Base-by-base conservation (phyloP, 805 yeast species). In the Starmera quercuum region DNA sequence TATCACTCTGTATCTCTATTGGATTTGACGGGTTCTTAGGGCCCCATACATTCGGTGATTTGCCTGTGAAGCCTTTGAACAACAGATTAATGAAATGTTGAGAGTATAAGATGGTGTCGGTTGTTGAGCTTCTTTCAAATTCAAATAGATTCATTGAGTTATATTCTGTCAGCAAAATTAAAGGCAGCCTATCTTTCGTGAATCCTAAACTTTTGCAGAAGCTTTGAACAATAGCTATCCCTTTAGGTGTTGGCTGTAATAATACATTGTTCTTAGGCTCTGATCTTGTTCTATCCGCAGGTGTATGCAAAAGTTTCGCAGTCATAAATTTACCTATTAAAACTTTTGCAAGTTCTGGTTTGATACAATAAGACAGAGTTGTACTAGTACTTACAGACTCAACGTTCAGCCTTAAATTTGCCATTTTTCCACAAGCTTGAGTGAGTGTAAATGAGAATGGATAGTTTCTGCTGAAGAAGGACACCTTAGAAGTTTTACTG, bases 161-260 rank as follows among this genome's bases (percentile, higher is more conserved):
- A 46, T 78, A 68, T 20, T 53, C 57, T 0, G 87, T 73, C 4
- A 49, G 47, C 16, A 85, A 46, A n/a, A 82, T 64, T 0, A 52
- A 47, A 1, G 78, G 78, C 18, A 59, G 46, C 1, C 44, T 36
- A 1, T 46, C 38, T 12, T 55, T 54, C 29, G 58, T 63, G 31
- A 77, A 53, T 0, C 87, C 94, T 30, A 68, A 54, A 27, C 63
- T 70, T 32, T 64, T 61, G 40, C 81, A 75, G 51, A 78, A 85
- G 13, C 65, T 61, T 32, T 73, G 75, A 2, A 88, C 55, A 0
- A 85, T 49, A 0, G 86, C 78, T 7, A 86, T 75, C 2, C 97
- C 97, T 49, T 90, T 90, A 1, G 97, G 87, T 0, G 96, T 85
- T 4, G 95, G 95, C 51, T 90, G 97, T 20, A 85, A 50, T 3